Conservation (phyloP, 106 monocot species). For the Acorus gramineus region DNA sequence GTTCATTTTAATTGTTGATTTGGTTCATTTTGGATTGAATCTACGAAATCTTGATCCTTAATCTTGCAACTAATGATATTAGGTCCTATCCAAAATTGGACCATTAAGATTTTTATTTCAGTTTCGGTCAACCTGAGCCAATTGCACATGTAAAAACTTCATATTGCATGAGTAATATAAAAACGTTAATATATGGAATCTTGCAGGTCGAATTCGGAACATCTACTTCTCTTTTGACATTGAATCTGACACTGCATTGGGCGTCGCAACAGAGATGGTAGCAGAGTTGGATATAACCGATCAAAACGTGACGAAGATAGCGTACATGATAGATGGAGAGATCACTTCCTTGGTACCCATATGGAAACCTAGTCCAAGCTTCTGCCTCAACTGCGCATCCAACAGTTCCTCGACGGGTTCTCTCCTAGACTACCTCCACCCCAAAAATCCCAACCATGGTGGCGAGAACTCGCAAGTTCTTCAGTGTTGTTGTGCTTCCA, state of each 20-base stretch:
- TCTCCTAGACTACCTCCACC: constrained; percentile 25
- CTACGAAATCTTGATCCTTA: too few species aligned
- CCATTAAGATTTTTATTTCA: too few species aligned
- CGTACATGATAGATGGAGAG: constrained; percentile 91
- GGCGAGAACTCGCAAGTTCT: constrained; percentile 1
- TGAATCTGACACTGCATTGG: constrained; percentile 73
- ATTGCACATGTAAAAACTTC: too few species aligned
- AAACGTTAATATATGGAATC: not conserved
- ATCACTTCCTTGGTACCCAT: constrained; percentile 55
- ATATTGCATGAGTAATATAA: too few species aligned
- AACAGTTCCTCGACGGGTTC: constrained; percentile 50
- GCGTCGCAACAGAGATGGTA: constrained; percentile 95
- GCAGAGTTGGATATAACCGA: constrained; percentile 74
- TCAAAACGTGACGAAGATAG: constrained; percentile 70
- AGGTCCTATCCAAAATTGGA: too few species aligned
- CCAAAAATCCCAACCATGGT: not conserved
- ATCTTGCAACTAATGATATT: too few species aligned
- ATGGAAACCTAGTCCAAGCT: constrained; percentile 40
- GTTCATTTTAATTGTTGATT: too few species aligned
- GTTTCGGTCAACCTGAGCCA: too few species aligned
- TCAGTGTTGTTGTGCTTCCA: constrained; percentile 29
- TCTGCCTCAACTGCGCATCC: constrained; percentile 42
- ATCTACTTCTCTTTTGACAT: constrained; percentile 77
- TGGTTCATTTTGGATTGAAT: too few species aligned
- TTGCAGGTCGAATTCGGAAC: constrained; percentile 61